A percentile compares a stretch with the other conserved stretches of the same genome.
Conservation (phyloP, 176 grass and related monocot genomes). For the Calamus simplicifolius region DNA sequence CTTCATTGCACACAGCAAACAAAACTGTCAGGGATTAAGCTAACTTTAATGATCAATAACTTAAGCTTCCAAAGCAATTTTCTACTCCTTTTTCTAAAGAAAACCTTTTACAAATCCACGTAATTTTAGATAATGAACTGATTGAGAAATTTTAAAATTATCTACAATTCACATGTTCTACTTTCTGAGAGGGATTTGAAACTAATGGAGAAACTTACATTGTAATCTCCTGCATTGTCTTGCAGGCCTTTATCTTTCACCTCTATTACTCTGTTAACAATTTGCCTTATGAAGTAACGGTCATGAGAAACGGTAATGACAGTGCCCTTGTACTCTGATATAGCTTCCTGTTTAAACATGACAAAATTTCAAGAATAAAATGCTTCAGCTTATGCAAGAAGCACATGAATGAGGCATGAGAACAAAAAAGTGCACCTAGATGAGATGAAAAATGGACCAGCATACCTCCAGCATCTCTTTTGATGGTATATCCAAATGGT, state of each 20-base stretch:
- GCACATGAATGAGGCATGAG: too few relatives aligned
- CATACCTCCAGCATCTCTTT: slow-evolving; percentile 99
- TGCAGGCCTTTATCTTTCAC: slow-evolving; percentile 70
- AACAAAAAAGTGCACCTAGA: not conserved
- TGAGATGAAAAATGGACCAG: not conserved
- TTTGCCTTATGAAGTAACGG: slow-evolving; percentile 90
- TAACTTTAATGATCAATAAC: too few relatives aligned
- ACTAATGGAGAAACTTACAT: slow-evolving; percentile 45
- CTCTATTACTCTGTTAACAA: slow-evolving; percentile 94
- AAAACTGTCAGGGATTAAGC: too few relatives aligned
- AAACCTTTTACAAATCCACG: too few relatives aligned
- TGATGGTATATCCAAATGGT: slow-evolving; percentile 97
- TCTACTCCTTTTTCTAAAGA: too few relatives aligned
- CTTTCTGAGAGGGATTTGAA: not conserved
- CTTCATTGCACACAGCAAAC: too few relatives aligned
- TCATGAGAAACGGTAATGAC: slow-evolving; percentile 98
- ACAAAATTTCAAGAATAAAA: slow-evolving; percentile 1
- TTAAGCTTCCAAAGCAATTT: too few relatives aligned
- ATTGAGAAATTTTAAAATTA: too few relatives aligned
- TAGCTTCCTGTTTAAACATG: slow-evolving; percentile 66
- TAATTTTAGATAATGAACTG: too few relatives aligned
- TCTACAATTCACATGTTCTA: too few relatives aligned
- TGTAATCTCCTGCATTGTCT: slow-evolving; percentile 95
- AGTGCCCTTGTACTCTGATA: slow-evolving; percentile 81
- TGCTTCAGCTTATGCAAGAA: not conserved